Base-by-base conservation (phyloP, 176 grass and related monocot species). In the Tillandsia leiboldiana region DNA sequence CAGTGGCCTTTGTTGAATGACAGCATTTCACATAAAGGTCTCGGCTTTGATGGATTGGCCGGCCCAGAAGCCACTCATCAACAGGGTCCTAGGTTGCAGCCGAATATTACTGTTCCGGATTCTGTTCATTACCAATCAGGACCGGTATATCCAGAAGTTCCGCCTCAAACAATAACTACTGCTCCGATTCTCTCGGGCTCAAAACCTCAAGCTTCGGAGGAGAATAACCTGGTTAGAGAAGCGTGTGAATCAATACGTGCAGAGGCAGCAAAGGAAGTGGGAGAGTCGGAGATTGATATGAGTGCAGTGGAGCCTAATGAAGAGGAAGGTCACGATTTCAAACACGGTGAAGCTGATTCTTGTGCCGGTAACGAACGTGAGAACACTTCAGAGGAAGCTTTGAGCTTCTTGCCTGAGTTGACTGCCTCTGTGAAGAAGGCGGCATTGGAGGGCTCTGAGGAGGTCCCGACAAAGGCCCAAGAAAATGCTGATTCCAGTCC, bases 371-470 rank as follows among this genome's bases (percentile, higher is more conserved):
- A 68, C 77, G 77, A 85, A 85, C 69, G 71, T 79, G 68, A 65
- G 51, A 48, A 78, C 73, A 70, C 76, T 77, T 68, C 70, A 2
- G 75, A 68, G 54, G 86, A 74, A 70, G 80, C 52, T 69, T 71
- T 84, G 75, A 79, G 68, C 74, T 79, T 87, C 59, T 63, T 90
- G 66, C 84, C 85, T 12, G 83, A 96, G 52, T 77, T 96, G 72
- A 83, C 84, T 69, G 82, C 84, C 49, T 81, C 93, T 74, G 86
- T 92, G 70, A 97, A 78, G 67, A 85, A 57, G 47, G 81, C 83
- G 10, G 75, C 75, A 66, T 62, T 93, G 66, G 84, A 90, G 84
- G 89, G 74, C 72, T 67, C 54, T 62, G 80, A 84, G 61, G 79
- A 82, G 53, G 79, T 69, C 29, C 11, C 70, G 52, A 20, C 22